Evolutionary conservation across 805 yeast genomes (phyloP), one percentile per base, ranked within the genome.

Genomic region (Myxozyma neotropica): DNA sequence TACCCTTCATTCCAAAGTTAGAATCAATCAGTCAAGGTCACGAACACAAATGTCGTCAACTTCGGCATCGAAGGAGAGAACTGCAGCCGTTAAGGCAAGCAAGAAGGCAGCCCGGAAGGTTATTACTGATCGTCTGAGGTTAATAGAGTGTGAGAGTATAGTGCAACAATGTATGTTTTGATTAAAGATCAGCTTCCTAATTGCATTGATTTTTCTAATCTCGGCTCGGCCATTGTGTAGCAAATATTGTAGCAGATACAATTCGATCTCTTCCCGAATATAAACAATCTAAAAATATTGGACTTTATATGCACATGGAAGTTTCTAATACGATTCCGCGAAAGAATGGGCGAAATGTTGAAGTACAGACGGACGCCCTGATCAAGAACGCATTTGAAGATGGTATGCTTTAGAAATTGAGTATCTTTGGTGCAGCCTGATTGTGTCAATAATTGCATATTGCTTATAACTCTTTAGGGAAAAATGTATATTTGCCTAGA

Each of bases 231-330:
- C 35, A 12, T 26, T 33, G 12, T 10, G 6, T 24, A 63, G 63
- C 65, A 21, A 43, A 21, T 3, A 40, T 33, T n/a, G 61, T 65
- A 15, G 67, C 72, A 2, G 42, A 54, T 4, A 57, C 54, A 15
- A 52, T 76, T 36, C 55, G 71, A n/a, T 10, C 35, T 3, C 60
- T 73, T 35, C 74, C 76, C 0, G 75, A 71, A 43, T 85, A 84
- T 66, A 64, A 70, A 53, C 53, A 64, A 0, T 82, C 91, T 0
- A 66, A 68, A 8, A 76, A 71, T 3, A 71, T 91, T 1, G 96
- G 87, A 0, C 69, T 89, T 31, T 92, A 83, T 68, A 82, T 91
- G 88, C 84, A 81, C 70, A 86, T 92, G 91, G 89, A 86, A 19
- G 43, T 57, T 7, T 23, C 61, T n/a, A 40, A 19, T 1, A 19